Evolutionary conservation across 805 yeast species (phyloP).

Genomic region (Candida oleophila): DNA sequence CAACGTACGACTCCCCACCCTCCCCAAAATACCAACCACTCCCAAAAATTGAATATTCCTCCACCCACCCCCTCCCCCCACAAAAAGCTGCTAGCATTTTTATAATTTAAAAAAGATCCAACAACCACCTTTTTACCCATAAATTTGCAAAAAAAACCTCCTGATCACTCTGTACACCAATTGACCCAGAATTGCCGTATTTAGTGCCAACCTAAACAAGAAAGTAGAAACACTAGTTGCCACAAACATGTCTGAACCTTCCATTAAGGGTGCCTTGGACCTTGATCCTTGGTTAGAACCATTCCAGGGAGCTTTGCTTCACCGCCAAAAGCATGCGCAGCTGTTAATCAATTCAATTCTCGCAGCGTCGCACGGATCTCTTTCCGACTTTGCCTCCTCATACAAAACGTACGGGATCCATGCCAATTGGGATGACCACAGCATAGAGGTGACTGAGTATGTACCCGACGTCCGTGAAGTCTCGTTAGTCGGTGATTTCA

Average conservation of each 20-base stretch:
- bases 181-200: not conserved
- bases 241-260: conserved; percentile 4
- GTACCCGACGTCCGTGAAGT: conserved; percentile 84
- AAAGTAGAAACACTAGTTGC: not conserved
- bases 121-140: too few relatives aligned
- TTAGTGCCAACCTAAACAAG: too few relatives aligned
- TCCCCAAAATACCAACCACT: too few relatives aligned
- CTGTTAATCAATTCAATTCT: conserved; percentile 60
- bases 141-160: not conserved
- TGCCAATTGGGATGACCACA: conserved; percentile 48
- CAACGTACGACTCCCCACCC: too few relatives aligned
- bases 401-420: conserved; percentile 79
- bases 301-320: conserved; percentile 60
- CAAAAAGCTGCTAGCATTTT: too few relatives aligned
- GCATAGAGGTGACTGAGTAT: conserved; percentile 74
- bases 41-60: too few relatives aligned
- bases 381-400: conserved; percentile 70
- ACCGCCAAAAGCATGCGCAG: conserved; percentile 65
- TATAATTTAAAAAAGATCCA: too few relatives aligned
- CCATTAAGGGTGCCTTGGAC: conserved; percentile 58
- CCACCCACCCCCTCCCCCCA: too few relatives aligned
- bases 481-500: conserved; percentile 88
- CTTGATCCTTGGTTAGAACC: conserved; percentile 90
- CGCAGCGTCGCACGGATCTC: conserved; percentile 43
- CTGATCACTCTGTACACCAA: not conserved